Conservation (phyloP, 1,284 basidiomycete species). For the Fomitopsis pinicola region DNA sequence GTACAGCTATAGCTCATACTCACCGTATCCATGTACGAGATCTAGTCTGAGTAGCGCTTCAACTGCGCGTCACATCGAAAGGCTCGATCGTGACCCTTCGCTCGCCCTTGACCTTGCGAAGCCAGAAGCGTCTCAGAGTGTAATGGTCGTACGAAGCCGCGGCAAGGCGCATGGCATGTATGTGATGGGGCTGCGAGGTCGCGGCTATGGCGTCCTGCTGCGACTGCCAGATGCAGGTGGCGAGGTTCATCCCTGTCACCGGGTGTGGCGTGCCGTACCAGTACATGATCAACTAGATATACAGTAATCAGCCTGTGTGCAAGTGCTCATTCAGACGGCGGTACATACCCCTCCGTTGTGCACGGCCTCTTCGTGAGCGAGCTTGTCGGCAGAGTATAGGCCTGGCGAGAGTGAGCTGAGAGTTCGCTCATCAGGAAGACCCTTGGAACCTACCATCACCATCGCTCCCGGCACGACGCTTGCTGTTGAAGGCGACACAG, state of each 20-base stretch:
- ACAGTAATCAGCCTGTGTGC: constrained; percentile 3
- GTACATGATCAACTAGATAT: constrained; percentile 66
- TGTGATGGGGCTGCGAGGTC: constrained; percentile 75
- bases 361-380: constrained; percentile 89
- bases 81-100: constrained; percentile 49
- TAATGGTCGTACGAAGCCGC: constrained; percentile 77
- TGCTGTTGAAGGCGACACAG: constrained; percentile 84
- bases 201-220: constrained; percentile 78
- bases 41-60: too few relatives aligned
- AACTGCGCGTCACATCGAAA: constrained; percentile 34
- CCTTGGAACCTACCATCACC: constrained; percentile 49
- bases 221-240: constrained; percentile 95
- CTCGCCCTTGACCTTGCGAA: constrained; percentile 63
- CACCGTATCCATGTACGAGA: too few relatives aligned
- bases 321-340: constrained; percentile 1
- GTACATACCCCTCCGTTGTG: constrained; percentile 70
- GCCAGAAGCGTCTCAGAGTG: constrained; percentile 68
- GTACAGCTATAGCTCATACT: too few relatives aligned
- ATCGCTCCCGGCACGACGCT: constrained; percentile 67
- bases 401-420: constrained; percentile 34
- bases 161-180: constrained; percentile 79
- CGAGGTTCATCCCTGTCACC: constrained; percentile 76
- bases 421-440: not conserved
- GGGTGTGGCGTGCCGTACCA: constrained; percentile 88
- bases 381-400: constrained; percentile 80